phyloP scores from a whole-genome alignment of 495 filamentous ascomycete genomes.

The Penicillium antarcticum region DNA sequence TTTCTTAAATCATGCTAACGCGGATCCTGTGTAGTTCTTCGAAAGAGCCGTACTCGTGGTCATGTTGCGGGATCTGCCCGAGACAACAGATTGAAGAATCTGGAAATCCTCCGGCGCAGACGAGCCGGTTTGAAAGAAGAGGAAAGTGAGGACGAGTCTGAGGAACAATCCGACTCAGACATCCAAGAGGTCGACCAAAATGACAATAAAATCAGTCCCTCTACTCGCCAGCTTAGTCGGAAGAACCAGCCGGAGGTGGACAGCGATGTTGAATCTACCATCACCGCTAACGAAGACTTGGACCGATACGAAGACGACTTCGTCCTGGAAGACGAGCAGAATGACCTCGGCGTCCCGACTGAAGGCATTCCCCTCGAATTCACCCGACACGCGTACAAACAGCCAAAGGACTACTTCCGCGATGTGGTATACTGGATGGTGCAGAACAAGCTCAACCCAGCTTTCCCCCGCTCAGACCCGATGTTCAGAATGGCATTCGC shows the following conservation, averaged over 20 bases:
- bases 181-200: conserved; percentile 4
- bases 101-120: conserved; percentile 54
- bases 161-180: conserved; percentile 6
- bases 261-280: conserved; percentile 34
- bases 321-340: conserved; percentile 62
- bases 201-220: not conserved
- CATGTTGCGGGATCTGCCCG: conserved; percentile 36
- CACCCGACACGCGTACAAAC: conserved; percentile 60
- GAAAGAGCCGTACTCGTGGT: conserved; percentile 41
- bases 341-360: conserved; percentile 59
- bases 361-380: conserved; percentile 69
- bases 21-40: conserved; percentile 24
- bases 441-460: conserved; percentile 71
- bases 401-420: conserved; percentile 73
- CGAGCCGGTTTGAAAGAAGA: conserved; percentile 55
- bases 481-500: conserved; percentile 69
- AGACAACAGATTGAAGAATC: conserved; percentile 39
- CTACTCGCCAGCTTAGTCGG: not conserved
- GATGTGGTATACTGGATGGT: conserved; percentile 82
- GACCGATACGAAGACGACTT: conserved; percentile 72
- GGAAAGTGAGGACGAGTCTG: conserved; percentile 7
- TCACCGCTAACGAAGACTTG: conserved; percentile 36
- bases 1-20: not conserved
- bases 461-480: conserved; percentile 60
- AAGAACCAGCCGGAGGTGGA: conserved; percentile 15